A percentile compares a stretch with the other conserved stretches of the same genome.
These are phyloP conservation scores for Aspergillus udagawae DNA, from an alignment of 2,329 filamentous ascomycete species.

Conservation along the genomic window DNA sequence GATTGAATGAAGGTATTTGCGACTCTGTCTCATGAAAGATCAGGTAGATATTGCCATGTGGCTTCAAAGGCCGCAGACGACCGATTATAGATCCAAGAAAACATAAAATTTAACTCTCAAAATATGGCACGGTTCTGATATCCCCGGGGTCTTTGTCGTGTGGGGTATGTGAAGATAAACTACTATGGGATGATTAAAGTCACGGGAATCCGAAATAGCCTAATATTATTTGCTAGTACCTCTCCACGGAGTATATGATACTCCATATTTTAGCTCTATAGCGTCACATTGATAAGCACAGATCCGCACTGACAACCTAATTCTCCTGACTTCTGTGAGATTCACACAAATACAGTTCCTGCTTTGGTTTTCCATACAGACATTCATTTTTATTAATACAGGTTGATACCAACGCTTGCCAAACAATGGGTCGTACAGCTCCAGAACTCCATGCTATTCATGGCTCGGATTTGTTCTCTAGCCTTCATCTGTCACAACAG, in stretches of 20 bases:
- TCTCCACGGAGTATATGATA: neutral
- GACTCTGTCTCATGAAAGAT: neutral
- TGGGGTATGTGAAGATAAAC: neutral
- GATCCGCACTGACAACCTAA: neutral
- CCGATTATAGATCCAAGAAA: neutral
- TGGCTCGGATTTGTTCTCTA: constrained; percentile 44
- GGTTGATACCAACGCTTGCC: neutral
- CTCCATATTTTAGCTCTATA: neutral
- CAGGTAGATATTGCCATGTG: neutral
- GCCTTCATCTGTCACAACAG: constrained; percentile 41
- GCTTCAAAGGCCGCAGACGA: neutral
- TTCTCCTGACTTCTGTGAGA: neutral
- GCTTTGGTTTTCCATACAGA: neutral
- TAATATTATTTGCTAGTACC: no score
- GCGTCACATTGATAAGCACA: neutral
- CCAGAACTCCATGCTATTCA: constrained; percentile 15
- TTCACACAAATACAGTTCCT: neutral
- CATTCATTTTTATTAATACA: neutral
- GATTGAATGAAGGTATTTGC: neutral
- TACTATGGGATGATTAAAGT: neutral
- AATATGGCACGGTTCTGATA: neutral
- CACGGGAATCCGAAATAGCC: neutral
- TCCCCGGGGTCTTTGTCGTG: neutral
- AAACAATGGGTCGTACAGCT: constrained; percentile 11
- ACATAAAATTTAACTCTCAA: neutral